Base-by-base conservation (phyloP, 2,329 filamentous ascomycete genomes). In the Colletotrichum filicis region DNA sequence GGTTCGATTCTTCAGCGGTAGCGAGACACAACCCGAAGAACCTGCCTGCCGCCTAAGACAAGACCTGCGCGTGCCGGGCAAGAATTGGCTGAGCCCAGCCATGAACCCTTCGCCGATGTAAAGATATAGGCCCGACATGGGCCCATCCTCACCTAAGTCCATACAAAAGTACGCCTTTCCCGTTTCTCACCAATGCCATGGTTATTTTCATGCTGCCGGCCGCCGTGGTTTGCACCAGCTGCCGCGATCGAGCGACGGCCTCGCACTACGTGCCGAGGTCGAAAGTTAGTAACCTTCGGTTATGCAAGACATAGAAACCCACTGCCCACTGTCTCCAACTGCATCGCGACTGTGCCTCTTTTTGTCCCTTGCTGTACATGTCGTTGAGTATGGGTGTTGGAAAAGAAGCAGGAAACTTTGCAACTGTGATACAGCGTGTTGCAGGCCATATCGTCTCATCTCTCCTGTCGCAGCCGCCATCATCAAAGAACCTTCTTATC, bases 241-340 rank as follows among this genome's bases (percentile, higher is more conserved):
- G 53, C 24, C n/a, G 53, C 53, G 32, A n/a, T 6, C 35, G 32
- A n/a, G 32, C 35, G 32, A 22, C 57, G 6, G 32, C 22, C 26
- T 37, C 12, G 42, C 19, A 37, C n/a, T 59, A 35, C 8, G 32
- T 46, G 42, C 56, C 62, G 46, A 60, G 32, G 46, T 56, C 49
- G 56, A 24, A 71, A 28, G 19, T 35, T 22, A 22, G 19, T 61
- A 14, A 57, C 49, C 42, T 49, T 49, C 42, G 42, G 42, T 19
- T 49, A 71, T 62, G 63, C 63, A 66, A 53, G 66, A 65, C 62
- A 66, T 67, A 55, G 24, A 32, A 55, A 71, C 61, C 68, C 46
- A 26, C 66, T 26, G 52, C 28, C 8, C 24, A 42, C 42, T 26
- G 12, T 32, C 30, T 35, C 30, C 49, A 30, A 16, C 58, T 26